These are phyloP conservation scores for Simplicillium aogashimaense DNA, from an alignment of 2,329 filamentous ascomycete genomes.

Conservation along the genomic window DNA sequence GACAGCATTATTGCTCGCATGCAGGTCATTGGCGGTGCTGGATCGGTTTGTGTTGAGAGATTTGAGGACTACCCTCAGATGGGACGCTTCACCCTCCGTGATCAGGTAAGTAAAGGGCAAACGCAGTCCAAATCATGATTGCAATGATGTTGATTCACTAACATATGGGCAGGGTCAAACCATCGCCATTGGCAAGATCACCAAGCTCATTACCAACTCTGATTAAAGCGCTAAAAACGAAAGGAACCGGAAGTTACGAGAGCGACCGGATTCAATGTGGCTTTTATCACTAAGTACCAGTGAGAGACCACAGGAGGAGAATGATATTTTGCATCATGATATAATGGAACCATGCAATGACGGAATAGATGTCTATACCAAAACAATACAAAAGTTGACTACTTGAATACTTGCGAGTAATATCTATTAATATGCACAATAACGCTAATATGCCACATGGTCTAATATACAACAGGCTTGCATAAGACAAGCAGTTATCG, in stretches of 20 bases:
- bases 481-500: constrained; percentile 14
- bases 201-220: constrained; percentile 56
- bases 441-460: too few relatives aligned
- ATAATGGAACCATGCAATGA: too few relatives aligned
- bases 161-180: constrained; percentile 68
- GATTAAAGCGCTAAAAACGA: constrained; percentile 10
- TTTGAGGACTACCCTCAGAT: constrained; percentile 96
- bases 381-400: too few relatives aligned
- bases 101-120: constrained; percentile 51
- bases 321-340: neutral
- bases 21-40: constrained; percentile 76
- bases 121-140: neutral
- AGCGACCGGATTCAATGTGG: too few relatives aligned
- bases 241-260: too few relatives aligned
- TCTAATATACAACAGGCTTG: too few relatives aligned
- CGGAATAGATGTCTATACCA: neutral
- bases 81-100: constrained; percentile 81
- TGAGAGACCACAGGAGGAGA: constrained; percentile 1
- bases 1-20: constrained; percentile 86
- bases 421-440: too few relatives aligned
- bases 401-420: too few relatives aligned
- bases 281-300: neutral
- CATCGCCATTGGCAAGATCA: constrained; percentile 98
- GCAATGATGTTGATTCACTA: neutral
- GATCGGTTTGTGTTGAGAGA: constrained; percentile 81